phyloP scores from a whole-genome alignment of 768 basidiomycete species.

The Leccinum boreale region DNA sequence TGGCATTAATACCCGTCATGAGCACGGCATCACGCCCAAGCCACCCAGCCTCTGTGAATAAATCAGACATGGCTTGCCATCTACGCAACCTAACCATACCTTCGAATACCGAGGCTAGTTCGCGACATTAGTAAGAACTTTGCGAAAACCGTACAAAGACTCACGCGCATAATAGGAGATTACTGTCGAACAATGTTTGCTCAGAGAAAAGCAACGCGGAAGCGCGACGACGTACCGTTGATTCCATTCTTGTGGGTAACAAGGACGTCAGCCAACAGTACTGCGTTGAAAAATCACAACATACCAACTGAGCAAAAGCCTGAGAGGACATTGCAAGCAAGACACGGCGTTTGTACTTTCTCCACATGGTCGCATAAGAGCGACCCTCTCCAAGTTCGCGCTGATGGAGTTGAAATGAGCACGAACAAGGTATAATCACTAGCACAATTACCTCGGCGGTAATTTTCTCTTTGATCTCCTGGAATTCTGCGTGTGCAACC shows the following conservation, averaged over 20 bases:
- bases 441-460: slow-evolving; percentile 53
- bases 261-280: slow-evolving; percentile 1
- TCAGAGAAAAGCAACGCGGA: slow-evolving; percentile 3
- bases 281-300: slow-evolving; percentile 27
- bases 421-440: not conserved
- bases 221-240: slow-evolving; percentile 57
- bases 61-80: slow-evolving; percentile 2
- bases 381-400: slow-evolving; percentile 73
- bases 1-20: slow-evolving; percentile 93
- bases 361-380: slow-evolving; percentile 83
- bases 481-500: slow-evolving; percentile 77
- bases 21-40: slow-evolving; percentile 88
- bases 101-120: slow-evolving; percentile 83
- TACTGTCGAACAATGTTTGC: slow-evolving; percentile 42
- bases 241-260: slow-evolving; percentile 74
- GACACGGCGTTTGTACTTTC: slow-evolving; percentile 79
- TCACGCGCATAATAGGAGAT: slow-evolving; percentile 93
- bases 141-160: slow-evolving; percentile 25
- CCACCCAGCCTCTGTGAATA: slow-evolving; percentile 82
- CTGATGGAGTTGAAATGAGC: slow-evolving; percentile 35
- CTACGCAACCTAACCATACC: slow-evolving; percentile 40
- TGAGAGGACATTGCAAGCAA: slow-evolving; percentile 94
- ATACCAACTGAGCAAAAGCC: slow-evolving; percentile 89
- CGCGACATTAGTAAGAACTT: slow-evolving; percentile 9
- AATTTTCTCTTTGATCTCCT: slow-evolving; percentile 83